Evolutionary conservation across 345 rosid genomes (phyloP).

Genomic region (Euclidium syriacum): DNA sequence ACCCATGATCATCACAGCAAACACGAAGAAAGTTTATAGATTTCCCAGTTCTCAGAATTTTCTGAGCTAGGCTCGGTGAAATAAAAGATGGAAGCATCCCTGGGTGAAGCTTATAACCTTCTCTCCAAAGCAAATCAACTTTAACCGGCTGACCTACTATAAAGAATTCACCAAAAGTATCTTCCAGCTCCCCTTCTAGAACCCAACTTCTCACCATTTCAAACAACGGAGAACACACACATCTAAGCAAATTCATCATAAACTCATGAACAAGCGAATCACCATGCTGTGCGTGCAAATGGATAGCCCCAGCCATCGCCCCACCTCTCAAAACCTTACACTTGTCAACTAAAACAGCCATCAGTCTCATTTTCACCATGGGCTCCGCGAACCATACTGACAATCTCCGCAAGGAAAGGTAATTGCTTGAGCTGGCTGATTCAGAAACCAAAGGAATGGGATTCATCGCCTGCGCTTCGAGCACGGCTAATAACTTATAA

Average conservation of each 20-base stretch:
- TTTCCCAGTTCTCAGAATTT: constrained; percentile 92
- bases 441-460: constrained; percentile 87
- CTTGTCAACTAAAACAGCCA: constrained; percentile 95
- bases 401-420: constrained; percentile 82
- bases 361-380: constrained; percentile 90
- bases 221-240: constrained; percentile 91
- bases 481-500: constrained; percentile 85
- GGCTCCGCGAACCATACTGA: constrained; percentile 94
- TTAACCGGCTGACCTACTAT: constrained; percentile 86
- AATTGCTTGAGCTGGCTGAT: constrained; percentile 56
- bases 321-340: constrained; percentile 91
- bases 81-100: constrained; percentile 94
- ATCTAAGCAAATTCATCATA: constrained; percentile 72
- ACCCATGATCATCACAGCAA: constrained; percentile 91
- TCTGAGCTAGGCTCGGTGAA: constrained; percentile 82
- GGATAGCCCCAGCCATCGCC: constrained; percentile 95
- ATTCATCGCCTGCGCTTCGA: constrained; percentile 84
- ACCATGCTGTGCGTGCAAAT: constrained; percentile 94
- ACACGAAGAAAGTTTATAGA: constrained; percentile 95
- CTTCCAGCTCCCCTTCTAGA: constrained; percentile 96
- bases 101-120: constrained; percentile 81
- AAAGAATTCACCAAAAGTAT: constrained; percentile 86
- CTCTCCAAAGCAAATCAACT: constrained; percentile 97
- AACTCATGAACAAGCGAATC: constrained; percentile 86
- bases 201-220: constrained; percentile 99